phyloP scores from a whole-genome alignment of 2,329 filamentous ascomycete genomes.

The Colletotrichum cereale region DNA sequence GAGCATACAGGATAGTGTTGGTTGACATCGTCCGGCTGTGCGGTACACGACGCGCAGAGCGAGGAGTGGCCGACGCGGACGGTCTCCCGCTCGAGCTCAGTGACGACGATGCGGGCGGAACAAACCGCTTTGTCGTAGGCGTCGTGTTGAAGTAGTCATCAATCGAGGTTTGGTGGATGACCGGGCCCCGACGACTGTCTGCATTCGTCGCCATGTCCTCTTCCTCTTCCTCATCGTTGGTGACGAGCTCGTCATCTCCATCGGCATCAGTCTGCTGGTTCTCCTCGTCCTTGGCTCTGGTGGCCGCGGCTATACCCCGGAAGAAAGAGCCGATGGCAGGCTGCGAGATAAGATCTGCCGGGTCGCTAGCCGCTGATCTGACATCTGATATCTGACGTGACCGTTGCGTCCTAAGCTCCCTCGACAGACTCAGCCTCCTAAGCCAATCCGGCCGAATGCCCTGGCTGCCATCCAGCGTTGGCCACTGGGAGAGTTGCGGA shows the following conservation, averaged over 20 bases:
- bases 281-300: constrained; percentile 50
- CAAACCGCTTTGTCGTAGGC: constrained; percentile 58
- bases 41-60: constrained; percentile 53
- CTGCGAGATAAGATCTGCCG: constrained; percentile 69
- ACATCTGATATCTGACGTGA: constrained; percentile 66
- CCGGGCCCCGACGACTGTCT: constrained; percentile 46
- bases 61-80: constrained; percentile 49
- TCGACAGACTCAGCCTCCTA: constrained; percentile 65
- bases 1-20: constrained; percentile 88
- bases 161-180: constrained; percentile 44
- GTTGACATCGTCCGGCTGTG: constrained; percentile 84
- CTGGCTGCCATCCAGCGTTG: constrained; percentile 59
- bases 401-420: constrained; percentile 59
- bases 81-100: constrained; percentile 44
- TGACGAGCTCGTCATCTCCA: constrained; percentile 90
- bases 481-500: constrained; percentile 61
- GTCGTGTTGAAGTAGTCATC: constrained; percentile 68
- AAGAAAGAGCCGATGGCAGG: constrained; percentile 37
- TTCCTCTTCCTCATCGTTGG: constrained; percentile 80
- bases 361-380: constrained; percentile 73
- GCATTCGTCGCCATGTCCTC: constrained; percentile 62
- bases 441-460: constrained; percentile 59
- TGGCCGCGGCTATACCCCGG: constrained; percentile 36
- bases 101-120: constrained; percentile 46
- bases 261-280: constrained; percentile 83